Evolutionary conservation across 2,329 filamentous ascomycete genomes (phyloP).

Genomic region (Alternaria ventricosa): DNA sequence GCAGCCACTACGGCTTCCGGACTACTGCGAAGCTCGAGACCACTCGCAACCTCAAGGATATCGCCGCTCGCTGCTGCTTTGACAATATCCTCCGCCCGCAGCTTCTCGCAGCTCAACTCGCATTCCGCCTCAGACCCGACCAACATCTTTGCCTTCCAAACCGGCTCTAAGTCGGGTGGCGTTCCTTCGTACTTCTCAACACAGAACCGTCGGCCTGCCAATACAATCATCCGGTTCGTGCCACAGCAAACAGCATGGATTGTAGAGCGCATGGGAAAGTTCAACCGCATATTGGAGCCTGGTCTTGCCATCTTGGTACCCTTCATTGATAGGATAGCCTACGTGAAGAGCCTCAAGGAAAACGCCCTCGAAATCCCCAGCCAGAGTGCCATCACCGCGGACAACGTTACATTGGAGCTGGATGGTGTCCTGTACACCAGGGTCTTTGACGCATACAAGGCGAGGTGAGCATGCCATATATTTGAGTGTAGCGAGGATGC

Average conservation of each 20-base stretch:
- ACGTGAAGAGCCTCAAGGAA: constrained; percentile 98
- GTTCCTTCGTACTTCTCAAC: constrained; percentile 80
- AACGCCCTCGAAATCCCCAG: constrained; percentile 95
- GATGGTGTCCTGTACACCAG: constrained; percentile 95
- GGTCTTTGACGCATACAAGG: constrained; percentile 98
- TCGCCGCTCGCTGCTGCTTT: constrained; percentile 29
- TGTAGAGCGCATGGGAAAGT: constrained; percentile 99
- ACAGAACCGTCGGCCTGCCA: constrained; percentile 75
- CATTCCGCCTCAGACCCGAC: constrained; percentile 33
- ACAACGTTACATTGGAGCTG: constrained; percentile 96
- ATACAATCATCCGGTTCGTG: constrained; percentile 94
- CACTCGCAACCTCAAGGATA: constrained; percentile 22
- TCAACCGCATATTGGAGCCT: constrained; percentile 89
- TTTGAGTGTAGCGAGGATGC: neutral
- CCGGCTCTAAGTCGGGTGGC: constrained; percentile 48
- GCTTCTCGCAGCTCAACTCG: constrained; percentile 42
- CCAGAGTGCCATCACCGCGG: constrained; percentile 96
- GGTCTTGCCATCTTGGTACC: constrained; percentile 88
- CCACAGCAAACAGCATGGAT: constrained; percentile 99
- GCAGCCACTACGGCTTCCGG: constrained; percentile 39
- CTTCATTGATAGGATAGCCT: constrained; percentile 93
- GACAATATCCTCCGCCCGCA: constrained; percentile 26
- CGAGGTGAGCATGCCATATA: constrained; percentile 66
- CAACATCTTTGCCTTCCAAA: constrained; percentile 39
- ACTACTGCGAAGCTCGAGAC: constrained; percentile 31